phyloP scores from a whole-genome alignment of 768 basidiomycete species.

The Mycena metata region DNA sequence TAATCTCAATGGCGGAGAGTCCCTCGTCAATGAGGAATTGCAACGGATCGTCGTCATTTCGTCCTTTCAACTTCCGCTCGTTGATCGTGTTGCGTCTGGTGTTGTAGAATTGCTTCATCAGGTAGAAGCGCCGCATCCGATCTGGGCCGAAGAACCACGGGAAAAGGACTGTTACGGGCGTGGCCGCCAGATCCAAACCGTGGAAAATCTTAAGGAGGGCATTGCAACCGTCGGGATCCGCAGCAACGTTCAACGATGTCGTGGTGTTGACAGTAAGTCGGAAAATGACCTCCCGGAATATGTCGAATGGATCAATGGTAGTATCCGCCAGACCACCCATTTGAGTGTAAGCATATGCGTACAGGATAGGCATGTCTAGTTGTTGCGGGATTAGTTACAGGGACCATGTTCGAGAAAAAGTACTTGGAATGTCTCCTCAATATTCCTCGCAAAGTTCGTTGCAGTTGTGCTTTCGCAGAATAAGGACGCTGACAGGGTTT shows the following conservation, averaged over 20 bases:
- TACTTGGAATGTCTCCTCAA: too few relatives aligned
- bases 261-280: constrained; percentile 8
- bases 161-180: constrained; percentile 18
- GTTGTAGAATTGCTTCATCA: constrained; percentile 21
- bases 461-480: too few relatives aligned
- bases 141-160: constrained; percentile 21
- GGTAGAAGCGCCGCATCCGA: constrained; percentile 22
- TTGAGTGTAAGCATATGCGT: not conserved
- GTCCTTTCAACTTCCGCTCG: constrained; percentile 8
- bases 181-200: constrained; percentile 5
- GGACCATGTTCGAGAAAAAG: not conserved
- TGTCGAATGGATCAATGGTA: constrained; percentile 15
- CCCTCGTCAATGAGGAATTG: constrained; percentile 19
- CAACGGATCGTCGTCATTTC: constrained; percentile 16
- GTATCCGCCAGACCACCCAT: not conserved
- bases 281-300: not conserved
- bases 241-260: constrained; percentile 10
- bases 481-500: too few relatives aligned
- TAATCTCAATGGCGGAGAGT: constrained; percentile 15
- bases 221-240: not conserved
- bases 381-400: not conserved
- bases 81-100: not conserved
- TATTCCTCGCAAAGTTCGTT: too few relatives aligned
- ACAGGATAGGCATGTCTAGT: constrained; percentile 12
- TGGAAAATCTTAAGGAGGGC: constrained; percentile 11